Evolutionary conservation across 2,329 filamentous ascomycete genomes (phyloP).

Genomic region (Colletotrichum acutatum): DNA sequence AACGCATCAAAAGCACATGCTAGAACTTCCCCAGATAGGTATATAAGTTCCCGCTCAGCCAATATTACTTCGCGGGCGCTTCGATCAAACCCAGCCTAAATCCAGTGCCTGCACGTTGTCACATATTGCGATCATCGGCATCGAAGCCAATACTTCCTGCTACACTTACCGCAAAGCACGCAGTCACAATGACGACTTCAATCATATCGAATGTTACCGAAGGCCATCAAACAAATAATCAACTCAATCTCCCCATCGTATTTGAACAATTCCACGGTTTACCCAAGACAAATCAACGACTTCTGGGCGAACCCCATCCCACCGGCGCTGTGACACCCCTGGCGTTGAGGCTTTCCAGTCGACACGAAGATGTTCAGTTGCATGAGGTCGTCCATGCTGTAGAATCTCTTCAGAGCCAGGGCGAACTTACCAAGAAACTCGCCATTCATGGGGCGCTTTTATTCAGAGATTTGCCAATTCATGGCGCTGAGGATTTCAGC

Average conservation of each 20-base stretch:
- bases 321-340: not conserved
- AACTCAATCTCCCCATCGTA: not conserved
- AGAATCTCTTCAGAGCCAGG: not conserved
- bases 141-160: not conserved
- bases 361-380: not conserved
- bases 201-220: not conserved
- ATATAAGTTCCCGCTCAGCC: not conserved
- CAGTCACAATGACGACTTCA: not conserved
- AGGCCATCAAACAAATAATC: not conserved
- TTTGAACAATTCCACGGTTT: conserved; percentile 4
- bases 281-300: not conserved
- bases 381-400: not conserved
- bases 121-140: not conserved
- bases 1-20: not conserved
- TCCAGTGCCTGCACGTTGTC: not conserved
- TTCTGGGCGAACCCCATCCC: conserved; percentile 2
- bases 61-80: not conserved
- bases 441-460: conserved; percentile 57
- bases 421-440: conserved; percentile 50
- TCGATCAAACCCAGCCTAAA: not conserved
- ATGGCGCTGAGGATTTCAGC: conserved; percentile 57
- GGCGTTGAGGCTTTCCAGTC: not conserved
- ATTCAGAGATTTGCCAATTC: conserved; percentile 58
- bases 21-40: not conserved
- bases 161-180: not conserved